These are phyloP conservation scores for Penicillium nucicola DNA, from an alignment of 495 filamentous ascomycete genomes.

Conservation along the genomic window DNA sequence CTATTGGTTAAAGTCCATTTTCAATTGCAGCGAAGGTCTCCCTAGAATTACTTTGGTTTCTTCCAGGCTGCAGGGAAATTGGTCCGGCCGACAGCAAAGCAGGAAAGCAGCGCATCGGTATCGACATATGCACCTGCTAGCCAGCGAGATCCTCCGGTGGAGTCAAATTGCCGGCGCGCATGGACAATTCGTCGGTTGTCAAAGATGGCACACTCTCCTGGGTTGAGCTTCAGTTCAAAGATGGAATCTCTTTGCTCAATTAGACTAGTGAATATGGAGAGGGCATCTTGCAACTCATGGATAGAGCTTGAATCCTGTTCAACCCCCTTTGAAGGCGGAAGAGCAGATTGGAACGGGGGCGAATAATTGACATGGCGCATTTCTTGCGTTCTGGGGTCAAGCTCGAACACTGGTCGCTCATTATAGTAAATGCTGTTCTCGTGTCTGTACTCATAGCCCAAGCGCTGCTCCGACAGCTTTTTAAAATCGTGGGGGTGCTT, in stretches of 20 bases:
- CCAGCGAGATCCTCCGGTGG: conserved; percentile 58
- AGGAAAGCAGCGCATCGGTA: conserved; percentile 59
- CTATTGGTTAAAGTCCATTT: too few species aligned
- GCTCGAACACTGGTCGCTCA: conserved; percentile 51
- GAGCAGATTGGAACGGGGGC: conserved; percentile 61
- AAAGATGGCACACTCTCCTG: conserved; percentile 84
- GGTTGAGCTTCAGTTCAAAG: conserved; percentile 68
- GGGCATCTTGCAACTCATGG: conserved; percentile 34
- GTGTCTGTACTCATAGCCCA: conserved; percentile 68
- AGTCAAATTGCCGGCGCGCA: conserved; percentile 69
- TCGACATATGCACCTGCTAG: conserved; percentile 83
- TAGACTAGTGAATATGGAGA: conserved; percentile 19
- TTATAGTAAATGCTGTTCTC: conserved; percentile 59
- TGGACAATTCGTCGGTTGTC: conserved; percentile 78
- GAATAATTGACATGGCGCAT: conserved; percentile 62
- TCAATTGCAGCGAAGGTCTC: too few species aligned
- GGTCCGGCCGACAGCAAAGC: conserved; percentile 38
- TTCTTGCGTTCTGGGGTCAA: conserved; percentile 14
- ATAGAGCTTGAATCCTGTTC: not conserved
- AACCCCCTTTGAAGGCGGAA: conserved; percentile 18
- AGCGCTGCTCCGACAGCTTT: conserved; percentile 36
- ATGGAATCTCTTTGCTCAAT: conserved; percentile 49
- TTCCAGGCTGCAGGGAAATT: conserved; percentile 14
- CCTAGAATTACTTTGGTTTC: not conserved
- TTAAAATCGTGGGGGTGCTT: conserved; percentile 21